Evolutionary conservation across 768 basidiomycete species (phyloP), one percentile per base, ranked within the genome.

Genomic region (Amanita exitialis): DNA sequence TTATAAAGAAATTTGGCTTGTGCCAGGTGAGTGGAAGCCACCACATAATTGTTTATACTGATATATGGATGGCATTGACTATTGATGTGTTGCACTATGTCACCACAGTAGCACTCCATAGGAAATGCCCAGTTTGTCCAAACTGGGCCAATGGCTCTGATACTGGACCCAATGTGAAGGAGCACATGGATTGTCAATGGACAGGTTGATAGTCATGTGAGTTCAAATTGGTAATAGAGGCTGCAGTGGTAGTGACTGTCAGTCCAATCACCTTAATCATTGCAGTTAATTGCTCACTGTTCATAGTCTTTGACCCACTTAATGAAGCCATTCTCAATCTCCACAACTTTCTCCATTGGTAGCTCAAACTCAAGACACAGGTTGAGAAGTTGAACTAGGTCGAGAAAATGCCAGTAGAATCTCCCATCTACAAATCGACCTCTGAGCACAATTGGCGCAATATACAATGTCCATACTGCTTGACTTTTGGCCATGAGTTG

Each of bases 381-480:
- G 25, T 64, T 61, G 42, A 76, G 55, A 3, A 76, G 63, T 3
- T 54, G 36, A 16, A 72, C 66, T 12, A 77, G 66, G 2, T 60
- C 18, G 5, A 74, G 44, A 52, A 75, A 74, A 53, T 77, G 74
- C 0, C 63, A 53, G 53, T 69, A 76, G 55, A 74, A 76, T n/a
- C 51, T 55, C 3, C 47, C 47, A 9, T 59, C 20, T 6, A 8
- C 27, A 56, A 75, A 76, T 0, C 60, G 56, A 7, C 61, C 34
- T 3, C 47, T 48, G 6, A 77, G 66, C 3, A 77, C 57, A 6
- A 68, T 55, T 1, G 72, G 74, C 0, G 58, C 71, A 7, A 75
- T 41, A 47, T 66, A 72, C 12, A 62, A 54, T 3, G 64, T 61
- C 70, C 72, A 78, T 42, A 75, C 64, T 0, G 64, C 62, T 53